A percentile compares a stretch with the other conserved stretches of the same genome.
These are phyloP conservation scores for Wickerhamiella shivajii DNA, from an alignment of 805 yeast species.

Conservation along the genomic window DNA sequence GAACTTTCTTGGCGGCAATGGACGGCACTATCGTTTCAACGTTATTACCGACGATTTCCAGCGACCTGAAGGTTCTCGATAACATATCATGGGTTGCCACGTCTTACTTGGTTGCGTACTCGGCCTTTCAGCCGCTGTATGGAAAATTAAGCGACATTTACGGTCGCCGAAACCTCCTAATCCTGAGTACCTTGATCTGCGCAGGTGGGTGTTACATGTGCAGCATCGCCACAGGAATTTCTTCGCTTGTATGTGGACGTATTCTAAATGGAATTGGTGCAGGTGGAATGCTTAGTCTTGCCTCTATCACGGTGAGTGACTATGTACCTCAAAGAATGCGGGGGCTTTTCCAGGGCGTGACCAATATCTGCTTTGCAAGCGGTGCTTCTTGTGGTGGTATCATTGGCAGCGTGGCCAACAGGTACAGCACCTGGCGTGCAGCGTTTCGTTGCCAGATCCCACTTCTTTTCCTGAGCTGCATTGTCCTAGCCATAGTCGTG, in stretches of 20 bases:
- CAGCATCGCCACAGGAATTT: conserved; percentile 40
- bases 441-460: conserved; percentile 31
- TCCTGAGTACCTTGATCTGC: conserved; percentile 31
- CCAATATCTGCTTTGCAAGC: conserved; percentile 58
- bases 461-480: conserved; percentile 24
- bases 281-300: conserved; percentile 68
- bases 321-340: conserved; percentile 61
- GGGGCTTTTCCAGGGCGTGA: conserved; percentile 72
- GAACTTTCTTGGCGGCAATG: conserved; percentile 35
- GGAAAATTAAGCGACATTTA: conserved; percentile 55
- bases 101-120: conserved; percentile 49
- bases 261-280: conserved; percentile 81
- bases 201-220: conserved; percentile 35
- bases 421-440: conserved; percentile 50
- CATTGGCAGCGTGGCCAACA: conserved; percentile 40
- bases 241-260: conserved; percentile 53
- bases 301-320: conserved; percentile 66
- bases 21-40: conserved; percentile 51
- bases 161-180: conserved; percentile 28
- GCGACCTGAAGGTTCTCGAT: conserved; percentile 39
- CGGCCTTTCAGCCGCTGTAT: conserved; percentile 61
- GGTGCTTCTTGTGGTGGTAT: conserved; percentile 65
- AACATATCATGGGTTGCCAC: conserved; percentile 59
- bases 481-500: conserved; percentile 20
- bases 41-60: conserved; percentile 42